These are phyloP conservation scores for Ceratocystiopsis minuta DNA, from an alignment of 2,329 filamentous ascomycete species.

Conservation along the genomic window DNA sequence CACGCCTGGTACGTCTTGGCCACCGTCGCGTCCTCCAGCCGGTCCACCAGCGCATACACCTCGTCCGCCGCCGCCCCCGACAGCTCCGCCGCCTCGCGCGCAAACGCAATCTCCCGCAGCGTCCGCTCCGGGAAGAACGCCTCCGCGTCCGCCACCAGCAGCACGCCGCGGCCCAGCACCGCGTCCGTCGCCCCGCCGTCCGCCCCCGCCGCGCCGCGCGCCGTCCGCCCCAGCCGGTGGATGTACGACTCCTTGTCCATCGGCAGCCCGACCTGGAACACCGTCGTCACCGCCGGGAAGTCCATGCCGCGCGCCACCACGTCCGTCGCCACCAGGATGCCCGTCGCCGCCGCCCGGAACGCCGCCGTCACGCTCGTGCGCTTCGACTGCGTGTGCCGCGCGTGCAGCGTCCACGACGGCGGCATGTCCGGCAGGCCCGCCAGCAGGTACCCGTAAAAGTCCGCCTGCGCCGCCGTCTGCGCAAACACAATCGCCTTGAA, in stretches of 20 bases:
- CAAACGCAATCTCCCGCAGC: conserved; percentile 35
- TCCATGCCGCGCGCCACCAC: conserved; percentile 58
- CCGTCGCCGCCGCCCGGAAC: conserved; percentile 31
- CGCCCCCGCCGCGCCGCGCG: conserved; percentile 43
- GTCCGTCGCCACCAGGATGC: conserved; percentile 49
- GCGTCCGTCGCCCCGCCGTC: conserved; percentile 40
- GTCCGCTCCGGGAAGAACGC: conserved; percentile 29
- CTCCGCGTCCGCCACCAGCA: conserved; percentile 37
- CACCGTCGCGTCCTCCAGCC: conserved; percentile 26
- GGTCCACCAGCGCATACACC: conserved; percentile 21
- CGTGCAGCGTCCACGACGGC: conserved; percentile 27
- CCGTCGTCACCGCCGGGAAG: conserved; percentile 49
- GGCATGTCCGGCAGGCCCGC: conserved; percentile 22
- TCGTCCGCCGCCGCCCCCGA: conserved; percentile 19
- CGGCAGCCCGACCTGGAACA: conserved; percentile 45
- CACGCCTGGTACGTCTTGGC: conserved; percentile 36
- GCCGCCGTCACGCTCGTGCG: conserved; percentile 41
- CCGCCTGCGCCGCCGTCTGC: conserved; percentile 36
- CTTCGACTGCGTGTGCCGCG: conserved; percentile 30
- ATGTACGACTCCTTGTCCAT: conserved; percentile 45
- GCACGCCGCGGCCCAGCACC: conserved; percentile 36
- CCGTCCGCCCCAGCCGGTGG: conserved; percentile 49
- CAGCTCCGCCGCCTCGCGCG: conserved; percentile 27
- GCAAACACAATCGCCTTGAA: conserved; percentile 83
- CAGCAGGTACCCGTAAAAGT: conserved; percentile 31